phyloP scores from a whole-genome alignment of 345 rosid species.

The Euclidium syriacum region DNA sequence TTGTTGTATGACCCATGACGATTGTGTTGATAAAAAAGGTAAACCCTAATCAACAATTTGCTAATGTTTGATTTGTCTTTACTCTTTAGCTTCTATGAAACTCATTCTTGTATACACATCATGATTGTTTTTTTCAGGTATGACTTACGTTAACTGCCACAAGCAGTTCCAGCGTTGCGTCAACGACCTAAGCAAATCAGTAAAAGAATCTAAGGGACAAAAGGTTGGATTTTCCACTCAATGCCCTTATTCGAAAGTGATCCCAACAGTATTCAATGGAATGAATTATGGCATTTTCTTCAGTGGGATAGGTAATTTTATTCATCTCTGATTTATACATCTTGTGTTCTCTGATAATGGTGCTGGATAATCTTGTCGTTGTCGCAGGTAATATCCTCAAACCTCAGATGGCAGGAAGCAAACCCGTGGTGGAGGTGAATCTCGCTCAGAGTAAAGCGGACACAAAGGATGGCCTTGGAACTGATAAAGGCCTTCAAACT shows the following conservation, averaged over 20 bases:
- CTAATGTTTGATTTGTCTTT: background rate
- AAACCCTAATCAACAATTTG: background rate
- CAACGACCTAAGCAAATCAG: constrained; percentile 46
- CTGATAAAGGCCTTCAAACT: background rate
- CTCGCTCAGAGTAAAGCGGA: background rate
- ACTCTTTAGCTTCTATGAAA: too few species aligned
- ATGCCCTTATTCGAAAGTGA: constrained; percentile 61
- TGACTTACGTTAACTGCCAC: constrained; percentile 61
- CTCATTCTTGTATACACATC: background rate
- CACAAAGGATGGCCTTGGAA: constrained; percentile 21
- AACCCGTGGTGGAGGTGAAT: constrained; percentile 3
- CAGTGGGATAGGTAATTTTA: constrained; percentile 46
- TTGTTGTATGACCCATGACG: constrained; percentile 85
- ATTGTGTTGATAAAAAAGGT: constrained; percentile 77
- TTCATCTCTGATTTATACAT: constrained; percentile 34
- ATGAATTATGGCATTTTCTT: constrained; percentile 80
- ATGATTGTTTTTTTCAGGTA: constrained; percentile 32
- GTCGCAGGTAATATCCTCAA: constrained; percentile 14
- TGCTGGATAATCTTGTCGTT: background rate
- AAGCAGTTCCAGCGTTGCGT: constrained; percentile 69
- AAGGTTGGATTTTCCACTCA: constrained; percentile 58
- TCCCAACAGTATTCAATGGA: constrained; percentile 77
- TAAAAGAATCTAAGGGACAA: constrained; percentile 19
- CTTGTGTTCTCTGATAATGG: background rate
- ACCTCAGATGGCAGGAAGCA: background rate